phyloP scores from a whole-genome alignment of 257 asterid species.

The Perilla frutescens region DNA sequence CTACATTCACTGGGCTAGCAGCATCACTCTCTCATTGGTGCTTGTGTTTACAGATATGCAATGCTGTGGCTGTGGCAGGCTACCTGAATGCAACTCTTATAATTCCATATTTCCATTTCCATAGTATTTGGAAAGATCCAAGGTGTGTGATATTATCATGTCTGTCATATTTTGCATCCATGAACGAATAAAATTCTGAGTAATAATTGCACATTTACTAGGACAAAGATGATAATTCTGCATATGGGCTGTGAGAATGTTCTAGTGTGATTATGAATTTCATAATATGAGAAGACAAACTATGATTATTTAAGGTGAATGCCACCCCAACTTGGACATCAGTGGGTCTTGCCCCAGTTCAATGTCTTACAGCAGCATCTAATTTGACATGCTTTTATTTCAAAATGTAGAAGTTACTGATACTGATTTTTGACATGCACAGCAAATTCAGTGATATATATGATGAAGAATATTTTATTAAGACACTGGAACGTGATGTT shows the following conservation, averaged over 20 bases:
- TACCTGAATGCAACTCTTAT: constrained; percentile 94
- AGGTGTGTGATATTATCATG: constrained; percentile 56
- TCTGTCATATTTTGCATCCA: constrained; percentile 14
- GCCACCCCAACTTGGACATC: constrained; percentile 8
- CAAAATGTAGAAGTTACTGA: constrained; percentile 30
- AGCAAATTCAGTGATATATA: constrained; percentile 93
- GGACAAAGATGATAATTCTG: background rate
- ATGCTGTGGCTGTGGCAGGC: constrained; percentile 99
- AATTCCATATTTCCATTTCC: constrained; percentile 88
- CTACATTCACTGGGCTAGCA: background rate
- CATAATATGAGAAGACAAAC: constrained; percentile 6
- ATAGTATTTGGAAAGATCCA: constrained; percentile 98
- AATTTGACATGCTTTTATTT: constrained; percentile 27
- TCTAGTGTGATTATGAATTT: background rate
- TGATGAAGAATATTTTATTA: constrained; percentile 79
- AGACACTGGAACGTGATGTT: constrained; percentile 74
- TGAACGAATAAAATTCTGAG: background rate
- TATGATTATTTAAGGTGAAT: constrained; percentile 1
- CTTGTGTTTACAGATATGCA: constrained; percentile 79
- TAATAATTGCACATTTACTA: constrained; percentile 9
- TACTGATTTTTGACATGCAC: constrained; percentile 43
- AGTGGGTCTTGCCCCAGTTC: background rate
- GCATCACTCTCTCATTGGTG: constrained; percentile 24
- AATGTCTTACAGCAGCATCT: background rate
- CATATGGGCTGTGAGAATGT: background rate